phyloP scores from a whole-genome alignment of 1,284 basidiomycete genomes.

The Irpex sp. region DNA sequence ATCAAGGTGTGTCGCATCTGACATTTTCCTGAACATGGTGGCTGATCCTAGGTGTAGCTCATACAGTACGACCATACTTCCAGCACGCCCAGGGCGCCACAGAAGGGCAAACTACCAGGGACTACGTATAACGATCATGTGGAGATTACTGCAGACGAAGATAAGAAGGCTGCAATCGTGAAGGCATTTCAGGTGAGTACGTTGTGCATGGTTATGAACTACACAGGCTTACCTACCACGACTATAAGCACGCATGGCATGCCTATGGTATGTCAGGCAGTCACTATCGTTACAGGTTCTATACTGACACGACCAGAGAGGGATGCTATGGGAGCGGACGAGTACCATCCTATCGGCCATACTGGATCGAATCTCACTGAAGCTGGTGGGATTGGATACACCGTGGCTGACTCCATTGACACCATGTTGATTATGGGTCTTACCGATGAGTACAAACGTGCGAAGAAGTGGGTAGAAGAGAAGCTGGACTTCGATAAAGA shows the following conservation, averaged over 20 bases:
- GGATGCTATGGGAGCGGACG: slow-evolving; percentile 87
- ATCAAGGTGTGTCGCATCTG: background rate
- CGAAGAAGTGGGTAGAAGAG: slow-evolving; percentile 74
- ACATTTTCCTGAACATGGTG: too few species aligned
- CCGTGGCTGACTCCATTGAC: slow-evolving; percentile 81
- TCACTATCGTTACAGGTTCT: background rate
- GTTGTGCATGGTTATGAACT: slow-evolving; percentile 1
- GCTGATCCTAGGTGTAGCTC: background rate
- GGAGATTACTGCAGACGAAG: slow-evolving; percentile 50
- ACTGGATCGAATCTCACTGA: slow-evolving; percentile 74
- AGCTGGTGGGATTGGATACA: slow-evolving; percentile 83
- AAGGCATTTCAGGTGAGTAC: slow-evolving; percentile 68
- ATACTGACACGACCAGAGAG: slow-evolving; percentile 52
- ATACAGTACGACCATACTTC: background rate
- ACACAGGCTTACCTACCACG: slow-evolving; percentile 7
- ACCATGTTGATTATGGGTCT: slow-evolving; percentile 87
- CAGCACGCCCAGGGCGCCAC: background rate
- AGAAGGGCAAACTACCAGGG: slow-evolving; percentile 13
- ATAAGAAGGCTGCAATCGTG: slow-evolving; percentile 66
- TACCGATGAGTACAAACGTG: slow-evolving; percentile 73
- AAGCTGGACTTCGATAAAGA: slow-evolving; percentile 77
- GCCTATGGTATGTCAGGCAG: slow-evolving; percentile 59
- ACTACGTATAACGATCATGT: slow-evolving; percentile 12
- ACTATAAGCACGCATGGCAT: slow-evolving; percentile 67
- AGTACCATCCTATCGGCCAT: slow-evolving; percentile 80